Percentiles rank a stretch among this genome's conserved stretches.
These are phyloP conservation scores for Mortierella sp. DNA, from an alignment of 371 early-diverging fungal species.

Conservation along the genomic window DNA sequence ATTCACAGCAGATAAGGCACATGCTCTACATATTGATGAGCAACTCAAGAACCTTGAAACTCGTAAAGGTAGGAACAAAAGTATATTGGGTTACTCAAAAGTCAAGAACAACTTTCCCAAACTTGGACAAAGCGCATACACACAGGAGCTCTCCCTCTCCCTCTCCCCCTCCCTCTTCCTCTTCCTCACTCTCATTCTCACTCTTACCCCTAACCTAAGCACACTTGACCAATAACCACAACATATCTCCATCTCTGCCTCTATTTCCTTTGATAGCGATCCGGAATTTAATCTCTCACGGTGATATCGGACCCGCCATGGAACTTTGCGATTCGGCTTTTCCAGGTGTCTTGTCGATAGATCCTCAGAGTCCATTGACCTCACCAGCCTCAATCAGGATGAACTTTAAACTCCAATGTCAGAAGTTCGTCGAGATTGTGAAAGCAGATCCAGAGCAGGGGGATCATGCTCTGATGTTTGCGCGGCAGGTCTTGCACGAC, in stretches of 20 bases:
- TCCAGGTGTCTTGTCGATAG: constrained; percentile 56
- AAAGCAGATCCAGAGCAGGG: constrained; percentile 42
- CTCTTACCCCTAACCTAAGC: neutral
- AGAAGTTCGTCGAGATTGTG: constrained; percentile 58
- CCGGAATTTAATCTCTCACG: constrained; percentile 55
- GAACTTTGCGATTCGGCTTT: constrained; percentile 55
- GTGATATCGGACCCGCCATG: constrained; percentile 56
- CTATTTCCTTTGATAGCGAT: constrained; percentile 36
- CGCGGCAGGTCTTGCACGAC: constrained; percentile 44
- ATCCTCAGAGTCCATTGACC: constrained; percentile 36
- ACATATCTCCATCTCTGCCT: neutral
- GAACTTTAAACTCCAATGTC: constrained; percentile 59
- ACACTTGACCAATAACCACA: neutral
- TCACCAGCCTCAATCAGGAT: constrained; percentile 55
- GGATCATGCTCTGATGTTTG: constrained; percentile 56
- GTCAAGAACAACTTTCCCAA: neutral
- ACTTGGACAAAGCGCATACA: neutral
- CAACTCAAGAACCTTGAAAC: constrained; percentile 55
- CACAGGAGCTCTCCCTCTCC: neutral
- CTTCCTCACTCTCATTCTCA: neutral
- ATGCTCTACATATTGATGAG: constrained; percentile 51
- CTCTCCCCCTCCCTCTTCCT: neutral
- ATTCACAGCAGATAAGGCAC: constrained; percentile 41
- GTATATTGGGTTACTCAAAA: neutral
- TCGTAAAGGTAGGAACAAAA: constrained; percentile 46